phyloP scores from a whole-genome alignment of 2,329 filamentous ascomycete genomes.

The Cadophora malorum region DNA sequence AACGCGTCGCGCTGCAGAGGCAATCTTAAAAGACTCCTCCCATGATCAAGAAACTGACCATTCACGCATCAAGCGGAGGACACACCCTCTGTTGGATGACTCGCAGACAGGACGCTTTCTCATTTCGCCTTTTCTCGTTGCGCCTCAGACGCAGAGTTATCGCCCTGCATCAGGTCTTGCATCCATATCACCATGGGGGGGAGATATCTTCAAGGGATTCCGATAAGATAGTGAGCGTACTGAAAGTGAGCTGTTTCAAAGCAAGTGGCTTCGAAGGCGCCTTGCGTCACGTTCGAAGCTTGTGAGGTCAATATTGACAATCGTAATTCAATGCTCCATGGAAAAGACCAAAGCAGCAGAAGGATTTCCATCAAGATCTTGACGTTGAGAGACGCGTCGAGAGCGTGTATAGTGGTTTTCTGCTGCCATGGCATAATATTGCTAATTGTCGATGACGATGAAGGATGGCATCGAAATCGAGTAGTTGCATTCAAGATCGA shows the following conservation, averaged over 20 bases:
- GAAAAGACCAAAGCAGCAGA: slow-evolving; percentile 12
- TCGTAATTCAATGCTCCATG: slow-evolving; percentile 17
- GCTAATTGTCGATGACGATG: slow-evolving; percentile 9
- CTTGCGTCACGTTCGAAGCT: not conserved
- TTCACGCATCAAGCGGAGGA: slow-evolving; percentile 1
- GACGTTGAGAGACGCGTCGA: slow-evolving; percentile 20
- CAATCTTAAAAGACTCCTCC: slow-evolving; percentile 18
- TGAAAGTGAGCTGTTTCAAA: slow-evolving; percentile 12
- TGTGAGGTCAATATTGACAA: slow-evolving; percentile 22
- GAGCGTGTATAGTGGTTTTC: slow-evolving; percentile 24
- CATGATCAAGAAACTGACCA: slow-evolving; percentile 17
- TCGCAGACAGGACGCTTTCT: slow-evolving; percentile 15
- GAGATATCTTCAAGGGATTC: slow-evolving; percentile 8
- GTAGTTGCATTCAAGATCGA: not conserved
- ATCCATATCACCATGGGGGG: not conserved
- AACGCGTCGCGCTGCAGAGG: slow-evolving; percentile 17
- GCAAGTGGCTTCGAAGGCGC: slow-evolving; percentile 6
- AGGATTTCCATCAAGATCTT: not conserved
- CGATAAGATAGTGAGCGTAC: slow-evolving; percentile 8
- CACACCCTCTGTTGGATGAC: slow-evolving; percentile 19
- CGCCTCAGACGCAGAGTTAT: slow-evolving; percentile 15
- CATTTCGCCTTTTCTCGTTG: slow-evolving; percentile 12
- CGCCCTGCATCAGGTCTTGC: slow-evolving; percentile 22
- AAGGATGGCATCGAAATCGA: slow-evolving; percentile 10
- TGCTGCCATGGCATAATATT: slow-evolving; percentile 4